Percentiles rank a stretch among this genome's conserved stretches.
Evolutionary conservation across 371 early-diverging fungal genomes (phyloP).

Genomic region (Lichtheimia hyalospora): DNA sequence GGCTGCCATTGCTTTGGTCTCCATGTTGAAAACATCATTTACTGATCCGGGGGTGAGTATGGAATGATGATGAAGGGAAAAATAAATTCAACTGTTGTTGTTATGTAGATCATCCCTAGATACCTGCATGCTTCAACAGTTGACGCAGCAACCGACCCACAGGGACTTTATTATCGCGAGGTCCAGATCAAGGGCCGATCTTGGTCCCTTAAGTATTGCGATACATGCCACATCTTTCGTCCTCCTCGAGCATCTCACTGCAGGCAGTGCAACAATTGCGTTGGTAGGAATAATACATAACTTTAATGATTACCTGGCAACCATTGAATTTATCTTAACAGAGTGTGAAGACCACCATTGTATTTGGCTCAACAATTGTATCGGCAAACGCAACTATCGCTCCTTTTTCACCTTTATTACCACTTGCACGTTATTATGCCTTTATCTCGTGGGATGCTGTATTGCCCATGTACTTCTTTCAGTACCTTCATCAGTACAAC

Average conservation of each 20-base stretch:
- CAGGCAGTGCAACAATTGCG: slow-evolving; percentile 88
- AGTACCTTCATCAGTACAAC: background rate
- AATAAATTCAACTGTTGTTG: background rate
- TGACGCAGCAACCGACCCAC: slow-evolving; percentile 3
- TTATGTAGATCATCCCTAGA: slow-evolving; percentile 64
- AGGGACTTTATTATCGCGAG: background rate
- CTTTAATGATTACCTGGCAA: background rate
- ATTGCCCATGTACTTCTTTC: slow-evolving; percentile 50
- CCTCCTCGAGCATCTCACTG: slow-evolving; percentile 92
- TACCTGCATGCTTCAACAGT: slow-evolving; percentile 60
- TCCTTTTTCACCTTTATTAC: slow-evolving; percentile 78
- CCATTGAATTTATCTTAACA: slow-evolving; percentile 8
- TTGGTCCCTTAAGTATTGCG: slow-evolving; percentile 83
- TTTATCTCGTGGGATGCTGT: slow-evolving; percentile 60
- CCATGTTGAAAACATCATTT: slow-evolving; percentile 83
- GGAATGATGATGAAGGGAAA: background rate
- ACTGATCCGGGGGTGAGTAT: slow-evolving; percentile 84
- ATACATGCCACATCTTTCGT: slow-evolving; percentile 89
- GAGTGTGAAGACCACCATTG: slow-evolving; percentile 92
- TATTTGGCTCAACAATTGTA: slow-evolving; percentile 93
- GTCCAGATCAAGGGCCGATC: slow-evolving; percentile 56
- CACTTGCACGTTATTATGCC: slow-evolving; percentile 52
- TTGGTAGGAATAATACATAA: slow-evolving; percentile 47
- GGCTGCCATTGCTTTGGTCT: slow-evolving; percentile 62
- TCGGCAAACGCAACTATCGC: slow-evolving; percentile 90